Evolutionary conservation across 306 rosid species (phyloP).

Genomic region (Glycine latifolia): DNA sequence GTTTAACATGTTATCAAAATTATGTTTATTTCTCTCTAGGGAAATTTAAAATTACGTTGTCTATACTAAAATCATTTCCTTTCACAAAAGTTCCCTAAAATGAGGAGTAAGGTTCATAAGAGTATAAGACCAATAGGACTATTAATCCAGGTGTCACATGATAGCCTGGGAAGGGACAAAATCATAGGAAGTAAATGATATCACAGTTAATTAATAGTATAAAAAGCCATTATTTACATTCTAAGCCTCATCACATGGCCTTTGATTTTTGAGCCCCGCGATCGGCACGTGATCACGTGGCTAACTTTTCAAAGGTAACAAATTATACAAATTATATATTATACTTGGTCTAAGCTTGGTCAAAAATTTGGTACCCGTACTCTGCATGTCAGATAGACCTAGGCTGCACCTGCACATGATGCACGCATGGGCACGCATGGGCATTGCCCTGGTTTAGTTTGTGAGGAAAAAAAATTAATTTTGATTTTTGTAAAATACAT

Average conservation of each 20-base stretch:
- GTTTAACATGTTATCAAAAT: background rate
- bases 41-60: background rate
- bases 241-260: constrained; percentile 33
- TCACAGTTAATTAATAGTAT: background rate
- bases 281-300: constrained; percentile 59
- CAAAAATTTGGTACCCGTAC: constrained; percentile 27
- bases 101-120: background rate
- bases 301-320: background rate
- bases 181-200: constrained; percentile 21
- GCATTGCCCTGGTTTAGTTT: background rate
- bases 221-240: constrained; percentile 5
- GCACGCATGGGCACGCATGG: constrained; percentile 34
- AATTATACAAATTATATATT: background rate
- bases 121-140: background rate
- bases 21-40: background rate
- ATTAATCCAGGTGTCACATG: constrained; percentile 9
- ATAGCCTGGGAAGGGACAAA: constrained; percentile 22
- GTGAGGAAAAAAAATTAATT: too few species aligned
- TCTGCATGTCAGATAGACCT: constrained; percentile 27
- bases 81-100: background rate
- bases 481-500: too few species aligned
- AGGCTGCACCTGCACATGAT: constrained; percentile 14
- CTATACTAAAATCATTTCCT: background rate
- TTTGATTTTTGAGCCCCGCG: constrained; percentile 45
- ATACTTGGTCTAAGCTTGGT: constrained; percentile 22